Conservation (phyloP, 129 eudicot genomes). For the Oenanthe sinensis region DNA sequence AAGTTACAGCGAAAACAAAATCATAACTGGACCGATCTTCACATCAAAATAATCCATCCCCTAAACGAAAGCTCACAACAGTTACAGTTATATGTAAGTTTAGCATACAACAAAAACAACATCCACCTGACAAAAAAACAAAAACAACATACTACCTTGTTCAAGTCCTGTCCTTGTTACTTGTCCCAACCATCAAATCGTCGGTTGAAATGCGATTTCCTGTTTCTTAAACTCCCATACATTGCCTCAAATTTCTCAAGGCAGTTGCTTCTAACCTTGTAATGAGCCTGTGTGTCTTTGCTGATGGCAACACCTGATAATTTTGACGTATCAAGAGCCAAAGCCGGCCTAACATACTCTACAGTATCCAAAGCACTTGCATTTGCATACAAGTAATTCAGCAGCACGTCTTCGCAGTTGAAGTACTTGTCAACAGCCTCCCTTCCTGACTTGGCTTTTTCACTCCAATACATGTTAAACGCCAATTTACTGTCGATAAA, state of each 20-base stretch:
- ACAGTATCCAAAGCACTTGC: slow-evolving; percentile 35
- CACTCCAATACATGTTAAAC: slow-evolving; percentile 71
- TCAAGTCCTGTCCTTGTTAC: slow-evolving; percentile 15
- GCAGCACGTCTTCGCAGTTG: slow-evolving; percentile 81
- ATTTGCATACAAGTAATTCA: slow-evolving; percentile 76
- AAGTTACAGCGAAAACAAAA: not conserved
- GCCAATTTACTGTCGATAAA: slow-evolving; percentile 51
- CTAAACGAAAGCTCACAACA: not conserved
- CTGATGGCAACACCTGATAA: slow-evolving; percentile 75
- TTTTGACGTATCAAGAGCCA: slow-evolving; percentile 75
- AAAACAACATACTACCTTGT: not conserved
- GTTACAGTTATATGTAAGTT: not conserved
- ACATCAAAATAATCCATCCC: not conserved
- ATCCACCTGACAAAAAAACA: too few species aligned
- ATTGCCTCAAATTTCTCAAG: slow-evolving; percentile 38
- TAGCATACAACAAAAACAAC: not conserved
- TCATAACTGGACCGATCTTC: not conserved
- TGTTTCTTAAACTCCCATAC: slow-evolving; percentile 54
- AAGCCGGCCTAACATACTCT: slow-evolving; percentile 67
- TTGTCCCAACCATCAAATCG: slow-evolving; percentile 87
- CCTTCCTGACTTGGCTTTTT: slow-evolving; percentile 55
- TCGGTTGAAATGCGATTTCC: slow-evolving; percentile 47
- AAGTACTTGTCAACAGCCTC: slow-evolving; percentile 55
- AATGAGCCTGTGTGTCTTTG: slow-evolving; percentile 67
- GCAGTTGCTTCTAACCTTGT: slow-evolving; percentile 57